Evolutionary conservation across 2,329 filamentous ascomycete genomes (phyloP).

Genomic region (Ophiostoma himal-ulmi): DNA sequence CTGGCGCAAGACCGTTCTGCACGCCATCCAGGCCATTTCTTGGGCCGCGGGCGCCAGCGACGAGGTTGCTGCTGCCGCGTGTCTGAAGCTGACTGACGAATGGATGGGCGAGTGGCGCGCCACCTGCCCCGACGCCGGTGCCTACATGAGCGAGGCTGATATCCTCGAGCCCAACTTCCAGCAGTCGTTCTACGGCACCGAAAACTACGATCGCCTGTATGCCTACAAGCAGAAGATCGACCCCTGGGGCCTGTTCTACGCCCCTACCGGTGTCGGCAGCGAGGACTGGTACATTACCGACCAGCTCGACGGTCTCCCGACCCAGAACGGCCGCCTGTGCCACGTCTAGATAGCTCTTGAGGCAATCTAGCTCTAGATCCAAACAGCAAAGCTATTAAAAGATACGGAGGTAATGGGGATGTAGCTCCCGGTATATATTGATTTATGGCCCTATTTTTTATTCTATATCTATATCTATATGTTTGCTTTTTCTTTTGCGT

Average conservation of each 20-base stretch:
- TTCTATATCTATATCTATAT: background rate
- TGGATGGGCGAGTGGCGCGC: constrained; percentile 32
- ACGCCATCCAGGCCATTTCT: constrained; percentile 33
- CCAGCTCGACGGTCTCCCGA: constrained; percentile 25
- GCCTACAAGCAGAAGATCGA: constrained; percentile 34
- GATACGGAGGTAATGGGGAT: background rate
- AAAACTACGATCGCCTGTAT: constrained; percentile 32
- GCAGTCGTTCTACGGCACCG: constrained; percentile 33
- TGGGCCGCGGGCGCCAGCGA: constrained; percentile 26
- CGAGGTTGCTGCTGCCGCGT: constrained; percentile 25
- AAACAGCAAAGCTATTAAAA: background rate
- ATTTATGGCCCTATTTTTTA: background rate
- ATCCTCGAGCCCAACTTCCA: constrained; percentile 34
- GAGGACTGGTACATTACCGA: constrained; percentile 29
- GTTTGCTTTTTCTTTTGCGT: background rate
- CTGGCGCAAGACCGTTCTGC: constrained; percentile 41
- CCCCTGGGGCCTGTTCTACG: constrained; percentile 32
- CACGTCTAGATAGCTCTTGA: constrained; percentile 10
- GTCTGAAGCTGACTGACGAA: constrained; percentile 31
- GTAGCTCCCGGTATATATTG: constrained; percentile 1
- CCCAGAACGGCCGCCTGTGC: constrained; percentile 27
- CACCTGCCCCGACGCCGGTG: constrained; percentile 34
- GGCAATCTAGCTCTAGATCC: background rate
- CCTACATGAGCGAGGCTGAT: constrained; percentile 39
- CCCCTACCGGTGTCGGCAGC: constrained; percentile 27